Conservation (phyloP, 2,329 filamentous ascomycete genomes). For the Penicillium sp. region DNA sequence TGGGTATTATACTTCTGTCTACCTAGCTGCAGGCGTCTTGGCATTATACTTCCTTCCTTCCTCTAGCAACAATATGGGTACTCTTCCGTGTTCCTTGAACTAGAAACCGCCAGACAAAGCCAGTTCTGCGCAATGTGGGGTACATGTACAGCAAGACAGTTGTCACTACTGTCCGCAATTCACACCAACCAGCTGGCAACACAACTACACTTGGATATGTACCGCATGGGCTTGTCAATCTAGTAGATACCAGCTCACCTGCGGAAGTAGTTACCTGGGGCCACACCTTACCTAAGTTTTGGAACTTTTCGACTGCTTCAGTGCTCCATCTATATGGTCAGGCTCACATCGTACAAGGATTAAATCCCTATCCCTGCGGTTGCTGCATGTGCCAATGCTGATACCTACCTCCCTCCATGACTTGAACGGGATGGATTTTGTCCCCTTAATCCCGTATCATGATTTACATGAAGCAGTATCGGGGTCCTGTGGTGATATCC, state of each 20-base stretch:
- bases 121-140: background rate
- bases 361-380: constrained; percentile 19
- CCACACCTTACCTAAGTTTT: background rate
- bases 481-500: background rate
- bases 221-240: background rate
- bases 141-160: background rate
- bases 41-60: background rate
- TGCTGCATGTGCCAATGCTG: constrained; percentile 21
- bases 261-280: constrained; percentile 2
- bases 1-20: too few relatives aligned
- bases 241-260: constrained; percentile 5
- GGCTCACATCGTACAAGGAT: constrained; percentile 11
- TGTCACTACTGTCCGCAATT: background rate
- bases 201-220: background rate
- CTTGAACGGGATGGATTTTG: background rate
- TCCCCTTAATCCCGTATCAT: background rate
- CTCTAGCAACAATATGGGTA: background rate
- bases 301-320: background rate
- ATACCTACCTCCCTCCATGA: background rate
- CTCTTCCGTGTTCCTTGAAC: background rate
- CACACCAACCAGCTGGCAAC: constrained; percentile 1
- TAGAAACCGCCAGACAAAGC: background rate
- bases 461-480: background rate
- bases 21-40: background rate
- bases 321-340: constrained; percentile 4